These are phyloP conservation scores for Metarhizium robertsii DNA, from an alignment of 2,329 filamentous ascomycete genomes.

Conservation along the genomic window DNA sequence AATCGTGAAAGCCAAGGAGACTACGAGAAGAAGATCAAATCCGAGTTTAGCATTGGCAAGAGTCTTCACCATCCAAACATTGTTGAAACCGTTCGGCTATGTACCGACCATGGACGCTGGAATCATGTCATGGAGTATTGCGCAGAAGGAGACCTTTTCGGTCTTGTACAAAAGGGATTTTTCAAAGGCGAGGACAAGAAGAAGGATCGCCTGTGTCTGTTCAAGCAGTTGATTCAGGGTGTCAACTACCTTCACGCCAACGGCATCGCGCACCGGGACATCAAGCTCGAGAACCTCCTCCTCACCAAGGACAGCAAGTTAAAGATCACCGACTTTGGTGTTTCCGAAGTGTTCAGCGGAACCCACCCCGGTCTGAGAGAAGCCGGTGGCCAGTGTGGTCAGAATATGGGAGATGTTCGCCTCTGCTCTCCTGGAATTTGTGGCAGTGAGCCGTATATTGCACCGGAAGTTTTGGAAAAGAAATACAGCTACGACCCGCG, in stretches of 20 bases:
- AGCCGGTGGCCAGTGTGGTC: slow-evolving; percentile 63
- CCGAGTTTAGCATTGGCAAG: slow-evolving; percentile 81
- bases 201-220: slow-evolving; percentile 69
- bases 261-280: slow-evolving; percentile 82
- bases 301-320: slow-evolving; percentile 71
- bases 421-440: slow-evolving; percentile 72
- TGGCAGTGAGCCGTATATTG: slow-evolving; percentile 78
- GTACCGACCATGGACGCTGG: slow-evolving; percentile 66
- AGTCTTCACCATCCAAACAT: slow-evolving; percentile 81
- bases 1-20: slow-evolving; percentile 60
- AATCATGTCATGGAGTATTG: slow-evolving; percentile 95
- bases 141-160: slow-evolving; percentile 69
- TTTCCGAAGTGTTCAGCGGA: slow-evolving; percentile 77
- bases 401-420: slow-evolving; percentile 61
- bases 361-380: slow-evolving; percentile 70
- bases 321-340: slow-evolving; percentile 88
- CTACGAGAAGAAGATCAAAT: slow-evolving; percentile 84
- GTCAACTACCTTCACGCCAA: slow-evolving; percentile 73
- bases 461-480: slow-evolving; percentile 72
- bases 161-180: slow-evolving; percentile 61
- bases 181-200: slow-evolving; percentile 55
- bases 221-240: slow-evolving; percentile 81
- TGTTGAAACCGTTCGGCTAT: slow-evolving; percentile 69
- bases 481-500: slow-evolving; percentile 60
- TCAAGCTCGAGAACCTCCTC: slow-evolving; percentile 82